Evolutionary conservation across 345 rosid genomes (phyloP).

Genomic region (Cochlearia excelsa): DNA sequence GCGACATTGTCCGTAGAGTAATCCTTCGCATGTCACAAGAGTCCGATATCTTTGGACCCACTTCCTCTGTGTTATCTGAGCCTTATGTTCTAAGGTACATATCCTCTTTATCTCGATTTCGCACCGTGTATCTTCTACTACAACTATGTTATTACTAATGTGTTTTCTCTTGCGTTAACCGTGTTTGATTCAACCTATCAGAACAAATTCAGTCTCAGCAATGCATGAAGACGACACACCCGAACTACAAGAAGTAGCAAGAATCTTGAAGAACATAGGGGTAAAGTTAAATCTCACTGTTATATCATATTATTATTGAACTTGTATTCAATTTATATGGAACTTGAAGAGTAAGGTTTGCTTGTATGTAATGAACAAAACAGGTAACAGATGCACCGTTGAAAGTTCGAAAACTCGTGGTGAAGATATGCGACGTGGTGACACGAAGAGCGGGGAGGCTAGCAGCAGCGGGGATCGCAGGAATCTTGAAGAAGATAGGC

Average conservation of each 20-base stretch:
- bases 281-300: constrained; percentile 31
- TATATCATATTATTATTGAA: background rate
- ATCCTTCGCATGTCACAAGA: constrained; percentile 70
- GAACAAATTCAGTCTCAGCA: constrained; percentile 60
- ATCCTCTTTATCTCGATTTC: background rate
- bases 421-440: constrained; percentile 74
- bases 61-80: constrained; percentile 48
- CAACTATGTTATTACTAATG: background rate
- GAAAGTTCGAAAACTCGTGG: constrained; percentile 66
- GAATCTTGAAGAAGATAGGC: constrained; percentile 85
- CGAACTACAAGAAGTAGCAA: constrained; percentile 63
- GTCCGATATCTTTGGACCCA: constrained; percentile 66
- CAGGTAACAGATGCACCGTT: constrained; percentile 65
- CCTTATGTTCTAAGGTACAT: constrained; percentile 67
- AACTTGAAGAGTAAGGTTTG: too few species aligned
- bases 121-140: background rate
- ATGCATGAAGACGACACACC: constrained; percentile 89
- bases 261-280: constrained; percentile 64
- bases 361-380: background rate
- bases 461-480: constrained; percentile 86
- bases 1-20: constrained; percentile 89
- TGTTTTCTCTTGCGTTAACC: too few species aligned
- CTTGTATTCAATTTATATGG: too few species aligned
- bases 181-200: constrained; percentile 10
- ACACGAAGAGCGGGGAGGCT: constrained; percentile 84